Evolutionary conservation across 2,329 filamentous ascomycete species (phyloP).

Genomic region (Scedosporium apiospermum): DNA sequence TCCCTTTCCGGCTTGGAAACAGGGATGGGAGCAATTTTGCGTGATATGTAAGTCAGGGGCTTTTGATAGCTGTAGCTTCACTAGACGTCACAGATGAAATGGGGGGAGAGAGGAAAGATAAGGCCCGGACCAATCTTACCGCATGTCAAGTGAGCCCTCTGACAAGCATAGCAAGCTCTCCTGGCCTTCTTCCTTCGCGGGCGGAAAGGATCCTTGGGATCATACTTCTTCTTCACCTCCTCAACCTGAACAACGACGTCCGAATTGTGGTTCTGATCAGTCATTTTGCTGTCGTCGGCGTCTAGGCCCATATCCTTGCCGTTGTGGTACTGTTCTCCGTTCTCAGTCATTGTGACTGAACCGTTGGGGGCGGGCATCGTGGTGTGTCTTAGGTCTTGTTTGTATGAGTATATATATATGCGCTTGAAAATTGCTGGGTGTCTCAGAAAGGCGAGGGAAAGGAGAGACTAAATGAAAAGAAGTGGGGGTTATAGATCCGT

Average conservation of each 20-base stretch:
- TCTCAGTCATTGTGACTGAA: slow-evolving; percentile 51
- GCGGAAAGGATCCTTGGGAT: slow-evolving; percentile 82
- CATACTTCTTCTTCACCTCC: slow-evolving; percentile 57
- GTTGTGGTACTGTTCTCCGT: slow-evolving; percentile 43
- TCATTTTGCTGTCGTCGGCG: slow-evolving; percentile 44
- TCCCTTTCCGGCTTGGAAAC: not conserved
- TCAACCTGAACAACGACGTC: slow-evolving; percentile 34
- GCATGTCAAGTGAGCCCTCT: slow-evolving; percentile 94
- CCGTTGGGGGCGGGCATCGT: slow-evolving; percentile 5
- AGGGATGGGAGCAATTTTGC: not conserved
- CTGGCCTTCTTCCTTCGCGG: slow-evolving; percentile 93
- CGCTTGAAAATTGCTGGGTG: not conserved
- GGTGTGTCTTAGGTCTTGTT: not conserved
- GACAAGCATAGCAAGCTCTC: slow-evolving; percentile 91
- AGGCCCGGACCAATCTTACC: slow-evolving; percentile 53
- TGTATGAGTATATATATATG: not conserved
- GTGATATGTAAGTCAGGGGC: too few relatives aligned
- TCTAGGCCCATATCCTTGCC: slow-evolving; percentile 31
- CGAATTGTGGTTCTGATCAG: slow-evolving; percentile 28
- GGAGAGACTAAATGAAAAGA: not conserved
- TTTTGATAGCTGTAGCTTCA: not conserved
- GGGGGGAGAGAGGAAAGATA: slow-evolving; percentile 1
- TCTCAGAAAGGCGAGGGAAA: not conserved
- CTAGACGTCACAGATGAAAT: not conserved
- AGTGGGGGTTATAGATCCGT: not conserved